Percentiles rank a stretch among this genome's conserved stretches.
These are phyloP conservation scores for Saccharomycopsis sp. DNA, from an alignment of 805 yeast species.

Conservation along the genomic window DNA sequence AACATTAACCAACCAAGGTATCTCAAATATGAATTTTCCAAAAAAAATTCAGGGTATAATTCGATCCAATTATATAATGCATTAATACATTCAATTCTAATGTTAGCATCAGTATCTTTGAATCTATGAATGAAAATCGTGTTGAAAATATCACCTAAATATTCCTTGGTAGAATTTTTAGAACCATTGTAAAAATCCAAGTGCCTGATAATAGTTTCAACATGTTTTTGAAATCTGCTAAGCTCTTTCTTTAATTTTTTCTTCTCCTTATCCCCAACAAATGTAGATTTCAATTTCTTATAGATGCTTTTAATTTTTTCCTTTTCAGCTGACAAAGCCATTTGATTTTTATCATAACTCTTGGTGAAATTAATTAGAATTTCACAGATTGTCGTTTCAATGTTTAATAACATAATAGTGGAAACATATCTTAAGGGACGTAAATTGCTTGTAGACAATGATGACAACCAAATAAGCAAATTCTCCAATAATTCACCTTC, in stretches of 20 bases:
- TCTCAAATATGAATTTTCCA: constrained; percentile 62
- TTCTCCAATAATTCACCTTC: constrained; percentile 39
- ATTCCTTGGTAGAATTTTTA: constrained; percentile 45
- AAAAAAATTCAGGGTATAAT: constrained; percentile 61
- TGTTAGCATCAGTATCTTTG: constrained; percentile 67
- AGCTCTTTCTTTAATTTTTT: constrained; percentile 28
- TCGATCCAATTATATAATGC: constrained; percentile 67
- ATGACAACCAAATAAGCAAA: constrained; percentile 66
- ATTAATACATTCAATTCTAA: constrained; percentile 62
- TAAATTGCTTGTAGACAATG: constrained; percentile 60
- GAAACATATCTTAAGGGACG: constrained; percentile 68
- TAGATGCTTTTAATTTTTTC: constrained; percentile 29
- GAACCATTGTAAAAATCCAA: constrained; percentile 39
- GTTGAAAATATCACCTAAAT: constrained; percentile 58
- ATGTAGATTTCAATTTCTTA: constrained; percentile 32
- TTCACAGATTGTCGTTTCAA: constrained; percentile 56
- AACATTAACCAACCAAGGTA: constrained; percentile 81
- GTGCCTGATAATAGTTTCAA: constrained; percentile 40
- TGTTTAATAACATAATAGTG: constrained; percentile 48
- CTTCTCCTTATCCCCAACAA: constrained; percentile 29
- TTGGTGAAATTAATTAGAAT: constrained; percentile 34
- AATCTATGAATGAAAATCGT: constrained; percentile 69
- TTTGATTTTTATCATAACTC: constrained; percentile 37
- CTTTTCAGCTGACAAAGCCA: constrained; percentile 34
- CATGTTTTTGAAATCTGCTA: constrained; percentile 33